Evolutionary conservation across 1,284 basidiomycete genomes (phyloP).

Genomic region (Marasmius oreades): DNA sequence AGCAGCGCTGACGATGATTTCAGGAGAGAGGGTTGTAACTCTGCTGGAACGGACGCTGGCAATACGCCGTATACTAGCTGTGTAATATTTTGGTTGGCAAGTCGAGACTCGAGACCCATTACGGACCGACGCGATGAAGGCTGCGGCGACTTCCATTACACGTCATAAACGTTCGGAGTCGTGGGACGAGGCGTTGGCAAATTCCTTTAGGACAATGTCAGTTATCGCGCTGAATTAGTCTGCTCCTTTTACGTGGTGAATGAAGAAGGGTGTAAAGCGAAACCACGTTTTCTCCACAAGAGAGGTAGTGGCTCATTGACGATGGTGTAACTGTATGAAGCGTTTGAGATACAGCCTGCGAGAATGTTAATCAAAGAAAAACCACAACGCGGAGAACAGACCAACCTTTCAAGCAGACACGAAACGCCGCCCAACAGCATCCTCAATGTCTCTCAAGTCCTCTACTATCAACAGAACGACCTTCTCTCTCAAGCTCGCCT

Average conservation of each 20-base stretch:
- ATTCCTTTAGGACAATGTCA: conserved; percentile 45
- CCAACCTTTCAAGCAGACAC: conserved; percentile 71
- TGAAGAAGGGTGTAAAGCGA: conserved; percentile 49
- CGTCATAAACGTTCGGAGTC: conserved; percentile 18
- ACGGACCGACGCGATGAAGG: conserved; percentile 10
- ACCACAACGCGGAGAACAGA: conserved; percentile 10
- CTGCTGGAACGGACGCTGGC: conserved; percentile 29
- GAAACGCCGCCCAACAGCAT: conserved; percentile 63
- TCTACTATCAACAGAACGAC: conserved; percentile 48
- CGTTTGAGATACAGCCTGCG: conserved; percentile 70
- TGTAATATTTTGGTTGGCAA: conserved; percentile 45
- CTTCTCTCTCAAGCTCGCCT: conserved; percentile 46
- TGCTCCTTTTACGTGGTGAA: conserved; percentile 73
- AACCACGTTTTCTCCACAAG: conserved; percentile 33
- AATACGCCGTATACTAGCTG: conserved; percentile 44
- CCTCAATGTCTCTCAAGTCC: conserved; percentile 45
- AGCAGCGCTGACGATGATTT: conserved; percentile 49
- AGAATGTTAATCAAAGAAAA: no score
- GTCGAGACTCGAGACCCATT: conserved; percentile 12
- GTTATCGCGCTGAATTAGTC: conserved; percentile 61
- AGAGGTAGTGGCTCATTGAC: conserved; percentile 55
- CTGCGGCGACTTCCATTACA: conserved; percentile 17
- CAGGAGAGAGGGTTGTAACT: conserved; percentile 41
- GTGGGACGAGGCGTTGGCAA: conserved; percentile 18
- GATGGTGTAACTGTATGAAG: conserved; percentile 74